Evolutionary conservation across 371 early-diverging fungal species (phyloP), one percentile per base, ranked within the genome.

Genomic region (Blakeslea trispora): DNA sequence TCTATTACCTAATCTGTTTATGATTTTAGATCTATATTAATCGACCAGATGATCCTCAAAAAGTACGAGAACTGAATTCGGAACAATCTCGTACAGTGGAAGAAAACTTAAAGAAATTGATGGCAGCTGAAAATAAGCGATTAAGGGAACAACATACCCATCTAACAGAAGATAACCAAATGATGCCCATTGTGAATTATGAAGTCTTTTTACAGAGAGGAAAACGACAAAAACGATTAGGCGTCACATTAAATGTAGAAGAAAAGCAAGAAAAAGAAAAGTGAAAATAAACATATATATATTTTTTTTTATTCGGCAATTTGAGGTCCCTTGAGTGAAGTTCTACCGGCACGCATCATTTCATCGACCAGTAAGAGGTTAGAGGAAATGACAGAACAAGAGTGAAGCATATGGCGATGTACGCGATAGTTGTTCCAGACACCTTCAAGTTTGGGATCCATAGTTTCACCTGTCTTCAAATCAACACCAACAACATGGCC

Each of bases 301-400:
- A n/a, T n/a, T 28, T 28, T 28, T 28, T 43, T 24, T 63, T 76
- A 73, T 55, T 70, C 68, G 53, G 72, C 74, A 37, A 69, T 61
- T 54, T 78, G 75, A 64, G 79, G 75, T 22, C 65, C 71, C 64
- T 89, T 90, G 51, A 91, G 69, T 48, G 90, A 87, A 52, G 90
- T 82, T 62, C 90, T 80, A 46, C 91, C 91, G 10, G 91, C 96
- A 66, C 98, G 91, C 91, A 99, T 97, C 85, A 99, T 99, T 81
- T 99, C 99, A 80, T 99, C 99, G 19, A 99, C 99, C 52, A 99
- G 84, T 59, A 99, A 80, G 62, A 99, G 83, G 81, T 97, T 99
- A 71, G 94, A 92, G 21, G 99, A 96, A 70, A 98, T 98, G 32
- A 98, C 94, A 49, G 97, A 84, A 61, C 92, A 92, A 55, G 95